Evolutionary conservation across 2,329 filamentous ascomycete species (phyloP).

Genomic region (Daldinia eschscholtzii): DNA sequence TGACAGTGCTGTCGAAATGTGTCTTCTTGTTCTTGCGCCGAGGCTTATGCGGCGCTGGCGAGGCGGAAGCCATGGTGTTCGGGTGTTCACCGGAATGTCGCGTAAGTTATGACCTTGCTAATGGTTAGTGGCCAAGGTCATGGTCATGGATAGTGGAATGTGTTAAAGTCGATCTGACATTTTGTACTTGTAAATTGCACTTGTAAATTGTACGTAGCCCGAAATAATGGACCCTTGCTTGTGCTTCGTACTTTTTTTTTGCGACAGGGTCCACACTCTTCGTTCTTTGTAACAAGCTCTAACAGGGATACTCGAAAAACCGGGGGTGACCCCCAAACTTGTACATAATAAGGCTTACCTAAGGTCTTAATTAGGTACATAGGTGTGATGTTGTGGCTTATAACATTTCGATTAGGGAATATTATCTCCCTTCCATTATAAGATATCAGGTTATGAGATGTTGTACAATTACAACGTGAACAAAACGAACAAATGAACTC

Average conservation of each 20-base stretch:
- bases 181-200: not conserved
- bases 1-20: constrained; percentile 53
- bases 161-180: constrained; percentile 5
- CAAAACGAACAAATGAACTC: not conserved
- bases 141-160: constrained; percentile 43
- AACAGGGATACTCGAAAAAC: not conserved
- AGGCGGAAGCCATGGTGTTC: constrained; percentile 62
- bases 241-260: constrained; percentile 5
- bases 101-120: constrained; percentile 21
- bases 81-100: constrained; percentile 52
- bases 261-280: not conserved
- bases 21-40: constrained; percentile 69
- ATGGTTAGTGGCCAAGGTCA: not conserved
- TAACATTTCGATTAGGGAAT: not conserved
- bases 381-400: not conserved
- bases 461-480: constrained; percentile 5
- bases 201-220: not conserved
- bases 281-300: too few species aligned
- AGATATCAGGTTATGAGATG: constrained; percentile 2
- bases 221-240: not conserved
- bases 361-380: not conserved
- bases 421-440: not conserved
- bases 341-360: not conserved
- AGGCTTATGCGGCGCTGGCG: constrained; percentile 69
- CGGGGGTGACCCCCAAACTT: not conserved